phyloP scores from a whole-genome alignment of 2,329 filamentous ascomycete species.

The Talaromyces islandicus region DNA sequence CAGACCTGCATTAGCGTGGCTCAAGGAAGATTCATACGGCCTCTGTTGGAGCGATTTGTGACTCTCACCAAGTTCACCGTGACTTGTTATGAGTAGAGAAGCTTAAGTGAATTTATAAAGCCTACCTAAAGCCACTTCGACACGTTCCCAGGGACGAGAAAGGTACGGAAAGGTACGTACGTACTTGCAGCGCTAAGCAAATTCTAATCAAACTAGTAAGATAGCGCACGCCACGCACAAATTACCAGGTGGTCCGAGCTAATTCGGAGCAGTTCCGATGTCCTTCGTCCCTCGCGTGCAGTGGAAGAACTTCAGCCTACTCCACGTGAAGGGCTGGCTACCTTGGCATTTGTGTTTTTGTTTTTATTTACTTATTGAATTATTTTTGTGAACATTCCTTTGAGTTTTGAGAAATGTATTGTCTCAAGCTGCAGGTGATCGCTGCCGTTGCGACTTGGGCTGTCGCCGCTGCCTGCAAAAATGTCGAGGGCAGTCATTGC shows the following conservation, averaged over 20 bases:
- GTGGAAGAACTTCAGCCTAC: neutral
- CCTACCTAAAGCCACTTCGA: neutral
- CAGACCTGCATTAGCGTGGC: neutral
- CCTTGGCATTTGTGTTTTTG: constrained; percentile 1
- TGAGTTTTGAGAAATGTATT: constrained; percentile 7
- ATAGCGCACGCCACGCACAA: neutral
- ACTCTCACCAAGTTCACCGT: neutral
- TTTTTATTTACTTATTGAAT: neutral
- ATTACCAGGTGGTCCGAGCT: neutral
- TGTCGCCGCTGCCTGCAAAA: constrained; percentile 11
- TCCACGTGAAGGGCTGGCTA: neutral
- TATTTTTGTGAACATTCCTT: constrained; percentile 2
- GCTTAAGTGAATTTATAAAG: neutral
- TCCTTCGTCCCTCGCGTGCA: neutral
- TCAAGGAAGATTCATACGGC: neutral
- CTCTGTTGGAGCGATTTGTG: neutral
- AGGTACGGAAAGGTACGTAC: neutral
- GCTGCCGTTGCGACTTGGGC: constrained; percentile 22
- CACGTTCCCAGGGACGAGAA: neutral
- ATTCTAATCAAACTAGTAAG: neutral
- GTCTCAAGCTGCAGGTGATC: constrained; percentile 13
- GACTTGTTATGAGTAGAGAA: neutral
- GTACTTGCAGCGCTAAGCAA: neutral
- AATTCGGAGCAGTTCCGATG: neutral
- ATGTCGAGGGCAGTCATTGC: constrained; percentile 6